phyloP scores from a whole-genome alignment of 257 asterid species.

The Solanum ossicruentum region DNA sequence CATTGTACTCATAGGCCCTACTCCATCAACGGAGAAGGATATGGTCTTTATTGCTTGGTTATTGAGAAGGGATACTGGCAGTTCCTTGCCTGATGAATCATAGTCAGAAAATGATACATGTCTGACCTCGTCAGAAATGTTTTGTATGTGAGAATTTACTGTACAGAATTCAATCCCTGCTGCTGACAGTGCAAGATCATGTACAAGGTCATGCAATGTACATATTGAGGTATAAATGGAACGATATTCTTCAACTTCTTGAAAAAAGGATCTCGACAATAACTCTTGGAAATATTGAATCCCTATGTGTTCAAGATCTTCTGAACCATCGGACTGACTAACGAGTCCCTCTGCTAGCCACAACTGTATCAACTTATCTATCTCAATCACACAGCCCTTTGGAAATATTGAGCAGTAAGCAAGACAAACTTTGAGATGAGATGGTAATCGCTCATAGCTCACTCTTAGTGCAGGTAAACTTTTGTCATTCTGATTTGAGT shows the following conservation, averaged over 20 bases:
- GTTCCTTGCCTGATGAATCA: neutral
- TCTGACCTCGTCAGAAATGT: neutral
- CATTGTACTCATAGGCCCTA: neutral
- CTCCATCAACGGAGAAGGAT: neutral
- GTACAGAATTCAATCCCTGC: neutral
- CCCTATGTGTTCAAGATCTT: neutral
- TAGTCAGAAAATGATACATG: neutral
- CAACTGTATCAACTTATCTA: neutral
- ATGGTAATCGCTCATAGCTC: neutral
- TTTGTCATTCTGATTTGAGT: neutral
- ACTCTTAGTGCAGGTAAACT: neutral
- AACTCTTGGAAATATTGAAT: neutral
- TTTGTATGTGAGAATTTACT: neutral
- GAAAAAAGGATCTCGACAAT: neutral
- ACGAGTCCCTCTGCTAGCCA: neutral
- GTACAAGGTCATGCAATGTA: neutral
- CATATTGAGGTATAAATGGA: neutral
- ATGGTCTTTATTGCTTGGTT: neutral
- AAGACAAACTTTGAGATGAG: neutral
- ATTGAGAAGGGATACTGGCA: neutral
- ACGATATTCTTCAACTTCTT: neutral
- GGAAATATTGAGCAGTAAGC: constrained; percentile 1
- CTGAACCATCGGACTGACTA: neutral
- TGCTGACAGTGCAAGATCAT: neutral
- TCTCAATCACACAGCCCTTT: neutral